Conservation (phyloP, 495 filamentous ascomycete genomes). For the Usnea hakonensis region DNA sequence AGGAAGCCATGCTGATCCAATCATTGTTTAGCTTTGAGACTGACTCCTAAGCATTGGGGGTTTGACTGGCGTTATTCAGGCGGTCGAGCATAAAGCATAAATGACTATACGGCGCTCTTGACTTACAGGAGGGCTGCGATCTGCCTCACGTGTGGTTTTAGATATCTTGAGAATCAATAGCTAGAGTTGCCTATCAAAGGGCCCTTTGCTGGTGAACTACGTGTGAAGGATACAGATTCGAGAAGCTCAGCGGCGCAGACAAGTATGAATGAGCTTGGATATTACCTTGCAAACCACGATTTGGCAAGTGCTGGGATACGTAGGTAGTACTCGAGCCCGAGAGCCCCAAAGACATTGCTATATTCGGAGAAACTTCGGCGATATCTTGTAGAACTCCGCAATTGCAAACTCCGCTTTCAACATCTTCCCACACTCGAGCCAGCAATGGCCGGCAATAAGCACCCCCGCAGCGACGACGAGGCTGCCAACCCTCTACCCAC, state of each 20-base stretch:
- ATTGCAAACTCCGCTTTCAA: no score
- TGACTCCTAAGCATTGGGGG: not conserved
- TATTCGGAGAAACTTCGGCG: no score
- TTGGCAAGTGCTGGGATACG: no score
- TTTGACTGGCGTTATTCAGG: not conserved
- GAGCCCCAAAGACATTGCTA: no score
- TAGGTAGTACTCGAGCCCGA: no score
- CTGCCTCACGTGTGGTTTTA: not conserved
- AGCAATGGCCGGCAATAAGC: conserved; percentile 45
- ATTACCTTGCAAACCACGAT: no score
- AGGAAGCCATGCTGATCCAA: not conserved
- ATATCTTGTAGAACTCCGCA: no score
- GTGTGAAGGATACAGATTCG: not conserved
- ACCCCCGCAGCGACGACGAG: conserved; percentile 23
- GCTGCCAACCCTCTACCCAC: conserved; percentile 18
- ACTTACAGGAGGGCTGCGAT: not conserved
- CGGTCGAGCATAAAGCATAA: not conserved
- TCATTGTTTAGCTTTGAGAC: not conserved
- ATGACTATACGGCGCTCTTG: not conserved
- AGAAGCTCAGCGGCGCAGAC: no score
- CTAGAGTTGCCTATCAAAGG: not conserved
- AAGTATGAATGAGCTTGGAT: no score
- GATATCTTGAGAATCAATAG: not conserved
- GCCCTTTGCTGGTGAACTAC: not conserved
- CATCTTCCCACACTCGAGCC: not conserved